phyloP scores from a whole-genome alignment of 1,284 basidiomycete genomes.

The Ustilago vetiveriae region DNA sequence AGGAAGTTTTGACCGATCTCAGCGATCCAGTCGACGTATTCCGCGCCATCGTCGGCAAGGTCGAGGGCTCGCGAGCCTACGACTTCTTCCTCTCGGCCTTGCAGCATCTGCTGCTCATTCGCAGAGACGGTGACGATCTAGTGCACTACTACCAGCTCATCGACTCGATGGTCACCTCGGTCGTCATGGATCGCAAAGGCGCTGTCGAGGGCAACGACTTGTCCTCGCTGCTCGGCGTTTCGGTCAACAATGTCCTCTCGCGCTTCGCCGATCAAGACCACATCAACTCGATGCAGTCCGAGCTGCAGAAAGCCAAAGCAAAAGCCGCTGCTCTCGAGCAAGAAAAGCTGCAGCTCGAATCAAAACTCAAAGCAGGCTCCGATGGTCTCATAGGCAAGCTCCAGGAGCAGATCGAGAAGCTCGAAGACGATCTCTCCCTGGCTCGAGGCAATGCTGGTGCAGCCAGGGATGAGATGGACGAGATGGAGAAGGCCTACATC shows the following conservation, averaged over 20 bases:
- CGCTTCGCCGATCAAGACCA: conserved; percentile 92
- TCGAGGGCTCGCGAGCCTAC: conserved; percentile 79
- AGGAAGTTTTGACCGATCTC: conserved; percentile 80
- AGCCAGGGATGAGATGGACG: conserved; percentile 74
- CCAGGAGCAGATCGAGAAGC: conserved; percentile 77
- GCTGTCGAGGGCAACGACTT: conserved; percentile 74
- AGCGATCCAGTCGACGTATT: conserved; percentile 87
- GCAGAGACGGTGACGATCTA: conserved; percentile 78
- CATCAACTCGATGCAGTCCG: conserved; percentile 80
- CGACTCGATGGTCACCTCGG: conserved; percentile 89
- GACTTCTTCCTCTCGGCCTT: conserved; percentile 90
- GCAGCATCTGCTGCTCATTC: conserved; percentile 89
- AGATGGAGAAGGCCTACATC: conserved; percentile 83
- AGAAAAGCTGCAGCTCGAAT: conserved; percentile 73
- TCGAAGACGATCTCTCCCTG: conserved; percentile 81
- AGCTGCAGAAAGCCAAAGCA: conserved; percentile 77
- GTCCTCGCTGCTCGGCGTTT: conserved; percentile 84
- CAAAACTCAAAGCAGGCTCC: conserved; percentile 80
- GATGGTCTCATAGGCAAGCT: conserved; percentile 85
- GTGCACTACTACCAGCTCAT: conserved; percentile 91
- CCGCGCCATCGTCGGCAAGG: conserved; percentile 79
- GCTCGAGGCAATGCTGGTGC: conserved; percentile 78
- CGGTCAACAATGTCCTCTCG: conserved; percentile 86
- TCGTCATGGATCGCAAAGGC: conserved; percentile 88
- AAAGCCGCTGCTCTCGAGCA: conserved; percentile 77